These are phyloP conservation scores for Aspergillus ochraceus DNA, from an alignment of 2,329 filamentous ascomycete species.

Conservation along the genomic window DNA sequence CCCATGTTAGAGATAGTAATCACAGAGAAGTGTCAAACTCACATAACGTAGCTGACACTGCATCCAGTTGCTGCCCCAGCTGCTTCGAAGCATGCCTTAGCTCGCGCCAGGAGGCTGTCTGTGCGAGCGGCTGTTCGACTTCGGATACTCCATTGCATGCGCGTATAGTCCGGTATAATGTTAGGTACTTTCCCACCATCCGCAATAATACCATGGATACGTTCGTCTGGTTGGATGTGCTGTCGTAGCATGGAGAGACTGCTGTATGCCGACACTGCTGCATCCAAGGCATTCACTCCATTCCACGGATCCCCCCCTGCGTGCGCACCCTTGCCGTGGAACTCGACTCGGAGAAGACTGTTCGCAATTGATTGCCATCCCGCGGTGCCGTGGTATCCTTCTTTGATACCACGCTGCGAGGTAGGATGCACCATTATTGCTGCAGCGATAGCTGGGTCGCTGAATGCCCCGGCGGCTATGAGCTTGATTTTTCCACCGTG, in stretches of 20 bases:
- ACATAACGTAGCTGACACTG: constrained; percentile 2
- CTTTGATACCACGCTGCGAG: background rate
- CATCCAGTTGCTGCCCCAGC: constrained; percentile 26
- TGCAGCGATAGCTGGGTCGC: constrained; percentile 24
- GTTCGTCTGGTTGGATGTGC: constrained; percentile 51
- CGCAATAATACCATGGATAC: constrained; percentile 52
- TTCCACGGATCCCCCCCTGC: constrained; percentile 54
- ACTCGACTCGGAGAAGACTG: constrained; percentile 31
- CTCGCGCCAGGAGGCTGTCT: background rate
- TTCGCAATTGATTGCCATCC: constrained; percentile 19
- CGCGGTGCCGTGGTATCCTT: constrained; percentile 4
- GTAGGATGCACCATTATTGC: constrained; percentile 39
- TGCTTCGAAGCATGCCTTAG: constrained; percentile 2
- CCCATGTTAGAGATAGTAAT: background rate
- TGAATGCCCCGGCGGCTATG: constrained; percentile 38
- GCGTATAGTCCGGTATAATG: constrained; percentile 52
- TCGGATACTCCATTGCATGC: constrained; percentile 24
- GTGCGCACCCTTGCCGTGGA: constrained; percentile 52
- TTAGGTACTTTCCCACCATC: constrained; percentile 53
- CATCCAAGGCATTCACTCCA: constrained; percentile 58
- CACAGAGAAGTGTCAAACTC: background rate
- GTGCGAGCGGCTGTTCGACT: background rate
- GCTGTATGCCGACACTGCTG: constrained; percentile 45
- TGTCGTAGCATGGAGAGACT: constrained; percentile 52
- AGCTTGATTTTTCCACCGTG: constrained; percentile 34